Percentiles rank a stretch among this genome's conserved stretches.
phyloP scores from a whole-genome alignment of 371 early-diverging fungal species.

The Rhizopus sp. region DNA sequence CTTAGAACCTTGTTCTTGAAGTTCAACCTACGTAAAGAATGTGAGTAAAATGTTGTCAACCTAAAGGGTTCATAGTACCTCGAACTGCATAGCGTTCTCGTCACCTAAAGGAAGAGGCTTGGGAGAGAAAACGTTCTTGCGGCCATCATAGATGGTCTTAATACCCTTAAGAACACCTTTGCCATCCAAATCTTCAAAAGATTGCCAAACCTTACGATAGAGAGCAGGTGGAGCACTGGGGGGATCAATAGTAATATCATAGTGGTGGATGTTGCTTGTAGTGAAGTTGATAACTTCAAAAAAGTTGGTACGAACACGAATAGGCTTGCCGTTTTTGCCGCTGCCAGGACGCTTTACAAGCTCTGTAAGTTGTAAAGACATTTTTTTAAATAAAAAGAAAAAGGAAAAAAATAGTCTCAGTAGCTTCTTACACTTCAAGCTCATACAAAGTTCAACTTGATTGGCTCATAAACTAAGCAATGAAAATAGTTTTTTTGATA shows the following conservation, averaged over 20 bases:
- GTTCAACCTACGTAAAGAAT: constrained; percentile 34
- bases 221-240: constrained; percentile 44
- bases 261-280: constrained; percentile 44
- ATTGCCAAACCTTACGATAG: constrained; percentile 50
- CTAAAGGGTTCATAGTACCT: constrained; percentile 28
- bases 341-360: constrained; percentile 36
- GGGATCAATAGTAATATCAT: constrained; percentile 40
- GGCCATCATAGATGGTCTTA: constrained; percentile 56
- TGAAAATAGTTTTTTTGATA: too few species aligned
- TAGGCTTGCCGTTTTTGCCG: constrained; percentile 33
- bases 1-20: constrained; percentile 27
- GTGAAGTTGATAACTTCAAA: constrained; percentile 51
- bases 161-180: constrained; percentile 34
- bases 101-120: constrained; percentile 45
- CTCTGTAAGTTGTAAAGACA: constrained; percentile 40
- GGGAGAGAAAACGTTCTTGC: constrained; percentile 49
- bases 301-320: constrained; percentile 40
- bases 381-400: constrained; percentile 13
- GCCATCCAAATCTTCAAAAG: constrained; percentile 39
- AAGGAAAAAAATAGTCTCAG: constrained; percentile 2
- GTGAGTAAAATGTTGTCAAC: background rate
- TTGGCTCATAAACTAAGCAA: too few species aligned
- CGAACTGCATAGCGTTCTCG: constrained; percentile 41
- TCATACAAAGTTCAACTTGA: too few species aligned
- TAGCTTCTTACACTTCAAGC: too few species aligned